These are phyloP conservation scores for Phtheirospermum japonicum DNA, from an alignment of 257 asterid genomes.

Conservation along the genomic window DNA sequence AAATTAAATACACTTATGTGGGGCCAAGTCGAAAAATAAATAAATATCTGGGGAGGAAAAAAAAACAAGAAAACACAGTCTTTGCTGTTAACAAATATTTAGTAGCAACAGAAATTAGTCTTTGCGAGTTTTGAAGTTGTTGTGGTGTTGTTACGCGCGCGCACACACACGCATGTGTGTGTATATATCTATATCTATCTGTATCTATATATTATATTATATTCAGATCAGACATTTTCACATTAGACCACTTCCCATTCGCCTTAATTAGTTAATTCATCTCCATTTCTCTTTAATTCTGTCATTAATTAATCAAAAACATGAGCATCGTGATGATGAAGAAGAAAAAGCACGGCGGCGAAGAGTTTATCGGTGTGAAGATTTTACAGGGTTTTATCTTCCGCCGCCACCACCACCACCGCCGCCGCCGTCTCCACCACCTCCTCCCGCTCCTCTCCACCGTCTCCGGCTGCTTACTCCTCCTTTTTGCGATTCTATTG, in stretches of 20 bases:
- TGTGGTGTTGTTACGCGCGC: not conserved
- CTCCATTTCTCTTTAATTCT: not conserved
- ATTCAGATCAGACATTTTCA: not conserved
- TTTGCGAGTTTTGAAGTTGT: not conserved
- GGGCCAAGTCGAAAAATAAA: constrained; percentile 22
- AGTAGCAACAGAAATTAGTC: not conserved
- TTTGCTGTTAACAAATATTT: constrained; percentile 1
- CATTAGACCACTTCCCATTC: not conserved
- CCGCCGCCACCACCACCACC: constrained; percentile 43
- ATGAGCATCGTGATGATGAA: constrained; percentile 44
- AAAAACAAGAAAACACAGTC: not conserved
- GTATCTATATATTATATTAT: not conserved
- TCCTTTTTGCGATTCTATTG: constrained; percentile 40
- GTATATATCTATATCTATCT: not conserved
- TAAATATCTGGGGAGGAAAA: not conserved
- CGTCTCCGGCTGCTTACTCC: constrained; percentile 39
- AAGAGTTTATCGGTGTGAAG: constrained; percentile 35
- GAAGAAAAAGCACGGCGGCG: constrained; percentile 37
- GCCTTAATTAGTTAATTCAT: not conserved
- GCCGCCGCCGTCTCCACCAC: constrained; percentile 44
- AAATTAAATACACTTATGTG: constrained; percentile 23
- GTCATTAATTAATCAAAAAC: not conserved
- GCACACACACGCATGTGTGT: not conserved
- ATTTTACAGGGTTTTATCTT: constrained; percentile 40
- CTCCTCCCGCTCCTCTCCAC: constrained; percentile 45